Conservation (phyloP, 2,329 filamentous ascomycete genomes). For the Raffaelea albimanens region DNA sequence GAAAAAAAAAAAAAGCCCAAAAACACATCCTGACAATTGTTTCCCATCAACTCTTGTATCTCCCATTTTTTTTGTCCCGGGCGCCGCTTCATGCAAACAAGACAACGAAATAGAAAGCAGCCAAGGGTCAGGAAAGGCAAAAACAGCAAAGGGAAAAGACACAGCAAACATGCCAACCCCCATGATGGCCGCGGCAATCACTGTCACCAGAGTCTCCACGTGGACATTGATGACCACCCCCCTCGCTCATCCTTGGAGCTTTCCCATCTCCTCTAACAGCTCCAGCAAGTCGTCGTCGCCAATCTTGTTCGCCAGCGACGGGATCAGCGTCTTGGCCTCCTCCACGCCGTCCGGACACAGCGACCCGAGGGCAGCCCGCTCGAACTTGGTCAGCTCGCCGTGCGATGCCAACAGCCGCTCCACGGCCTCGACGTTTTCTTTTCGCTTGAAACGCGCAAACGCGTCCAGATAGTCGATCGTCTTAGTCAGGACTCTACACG, state of each 20-base stretch:
- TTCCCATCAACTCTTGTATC: neutral
- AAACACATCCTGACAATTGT: neutral
- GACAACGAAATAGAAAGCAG: neutral
- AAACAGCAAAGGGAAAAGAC: neutral
- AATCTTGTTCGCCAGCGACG: constrained; percentile 82
- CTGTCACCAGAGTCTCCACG: no score
- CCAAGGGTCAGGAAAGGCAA: neutral
- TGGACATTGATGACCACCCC: no score
- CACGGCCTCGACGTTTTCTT: constrained; percentile 90
- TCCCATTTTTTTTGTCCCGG: constrained; percentile 3
- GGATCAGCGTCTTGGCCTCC: constrained; percentile 93
- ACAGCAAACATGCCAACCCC: neutral
- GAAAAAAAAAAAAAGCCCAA: neutral
- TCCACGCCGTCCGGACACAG: constrained; percentile 88
- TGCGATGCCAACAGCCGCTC: constrained; percentile 75
- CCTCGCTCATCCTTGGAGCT: constrained; percentile 43
- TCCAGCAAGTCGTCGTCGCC: constrained; percentile 80
- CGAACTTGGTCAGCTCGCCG: constrained; percentile 78
- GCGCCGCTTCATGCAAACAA: constrained; percentile 5
- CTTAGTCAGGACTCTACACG: constrained; percentile 63
- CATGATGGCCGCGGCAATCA: no score
- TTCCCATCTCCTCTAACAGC: constrained; percentile 82
- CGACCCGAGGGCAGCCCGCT: constrained; percentile 84
- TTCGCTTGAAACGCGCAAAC: constrained; percentile 92
- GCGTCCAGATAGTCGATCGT: constrained; percentile 89